Conservation (phyloP, 148 eudicot species). For the Tetragonia tetragonoides region DNA sequence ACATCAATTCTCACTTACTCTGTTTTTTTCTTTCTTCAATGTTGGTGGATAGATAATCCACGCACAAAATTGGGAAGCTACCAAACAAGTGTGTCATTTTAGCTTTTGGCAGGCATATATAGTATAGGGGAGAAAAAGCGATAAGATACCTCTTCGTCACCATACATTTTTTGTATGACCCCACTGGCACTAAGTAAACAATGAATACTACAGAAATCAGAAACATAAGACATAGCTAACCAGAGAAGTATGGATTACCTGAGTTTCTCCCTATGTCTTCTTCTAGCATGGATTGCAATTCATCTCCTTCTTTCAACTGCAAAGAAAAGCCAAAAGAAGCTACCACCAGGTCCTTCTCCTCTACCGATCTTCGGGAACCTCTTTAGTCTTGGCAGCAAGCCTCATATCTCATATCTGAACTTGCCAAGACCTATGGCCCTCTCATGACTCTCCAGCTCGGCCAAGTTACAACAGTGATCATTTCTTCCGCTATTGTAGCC, state of each 20-base stretch:
- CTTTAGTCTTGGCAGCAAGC: conserved; percentile 41
- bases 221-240: background rate
- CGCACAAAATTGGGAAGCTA: too few species aligned
- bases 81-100: too few species aligned
- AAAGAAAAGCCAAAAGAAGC: conserved; percentile 12
- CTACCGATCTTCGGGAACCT: conserved; percentile 61
- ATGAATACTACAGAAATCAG: background rate
- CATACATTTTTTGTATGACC: too few species aligned
- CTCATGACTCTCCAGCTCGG: conserved; percentile 48
- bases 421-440: conserved; percentile 45
- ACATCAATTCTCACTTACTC: too few species aligned
- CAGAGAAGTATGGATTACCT: conserved; percentile 21
- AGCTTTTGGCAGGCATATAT: too few species aligned
- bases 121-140: background rate
- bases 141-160: background rate
- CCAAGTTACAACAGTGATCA: conserved; percentile 32
- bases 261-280: conserved; percentile 13
- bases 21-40: too few species aligned
- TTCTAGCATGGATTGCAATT: conserved; percentile 9
- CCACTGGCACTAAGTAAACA: background rate
- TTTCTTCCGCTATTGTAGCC: conserved; percentile 44
- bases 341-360: conserved; percentile 57
- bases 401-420: conserved; percentile 42
- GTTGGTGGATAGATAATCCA: too few species aligned
- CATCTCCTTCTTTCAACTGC: conserved; percentile 17